Base-by-base conservation (phyloP, 805 yeast genomes). In the Grigorovia yakushimaensis region DNA sequence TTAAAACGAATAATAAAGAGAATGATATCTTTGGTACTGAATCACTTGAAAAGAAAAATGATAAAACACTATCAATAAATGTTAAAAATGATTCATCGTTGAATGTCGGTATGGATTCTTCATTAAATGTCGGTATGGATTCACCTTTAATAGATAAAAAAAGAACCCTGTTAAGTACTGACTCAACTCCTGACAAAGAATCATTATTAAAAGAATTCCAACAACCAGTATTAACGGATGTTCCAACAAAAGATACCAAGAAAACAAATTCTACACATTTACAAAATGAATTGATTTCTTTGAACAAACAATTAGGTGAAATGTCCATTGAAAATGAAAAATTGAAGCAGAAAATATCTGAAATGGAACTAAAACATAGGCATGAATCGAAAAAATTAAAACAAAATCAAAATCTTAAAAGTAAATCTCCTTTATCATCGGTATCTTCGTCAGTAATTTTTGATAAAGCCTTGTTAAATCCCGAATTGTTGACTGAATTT, bases 281-380 rank as follows among this genome's bases (percentile, higher is more conserved):
- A 41, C 61, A 62, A 43, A 54, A 59, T 30, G 62, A 61, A 38
- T 47, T 61, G 33, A 46, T 51, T 17, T 47, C 53, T 9, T 41
- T 64, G 41, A 54, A 58, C 30, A 42, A 57, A 15, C 60, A 64
- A 43, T 43, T 61, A 18, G 56, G 59, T 17, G 46, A 54, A 2
- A 52, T 62, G 13, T 60, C 67, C 4, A 54, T 62, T 23, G 64
- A 62, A 44, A 60, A 66, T 47, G 73, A 61, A 43, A 58, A 48
- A n/a, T 57, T 62, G 55, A 69, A 65, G 49, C 67, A 62, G 41
- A 64, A 66, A 46, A 51, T 73, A 9, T 59, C 68, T 4, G 70
- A 67, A 47, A 74, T 84, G 78, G 73, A 73, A 13, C 48, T 59
- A 11, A 62, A 62, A 19, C 43, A 43, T 17, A 43, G n/a, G 35